A percentile compares a stretch with the other conserved stretches of the same genome.
Evolutionary conservation across 192 early-diverging fungal species (phyloP).

Genomic region (Rhizophagus sp.): DNA sequence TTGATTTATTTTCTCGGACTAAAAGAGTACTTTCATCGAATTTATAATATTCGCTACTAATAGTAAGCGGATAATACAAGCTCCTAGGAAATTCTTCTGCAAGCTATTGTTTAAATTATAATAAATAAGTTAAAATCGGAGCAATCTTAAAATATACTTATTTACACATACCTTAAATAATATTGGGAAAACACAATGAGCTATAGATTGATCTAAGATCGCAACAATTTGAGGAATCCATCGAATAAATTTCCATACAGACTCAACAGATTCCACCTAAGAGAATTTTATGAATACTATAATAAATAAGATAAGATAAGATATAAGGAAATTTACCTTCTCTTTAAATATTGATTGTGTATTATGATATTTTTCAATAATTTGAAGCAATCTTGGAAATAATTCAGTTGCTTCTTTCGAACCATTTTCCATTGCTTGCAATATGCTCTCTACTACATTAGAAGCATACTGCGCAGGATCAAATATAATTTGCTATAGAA

Average conservation of each 20-base stretch:
- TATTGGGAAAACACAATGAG: conserved; percentile 52
- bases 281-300: neutral
- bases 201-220: conserved; percentile 61
- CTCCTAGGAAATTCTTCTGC: conserved; percentile 65
- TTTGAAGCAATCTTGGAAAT: conserved; percentile 70
- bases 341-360: conserved; percentile 40
- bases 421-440: conserved; percentile 58
- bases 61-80: conserved; percentile 66
- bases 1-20: conserved; percentile 7
- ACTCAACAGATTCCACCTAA: conserved; percentile 41
- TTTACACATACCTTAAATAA: conserved; percentile 38
- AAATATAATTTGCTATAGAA: neutral
- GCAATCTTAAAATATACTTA: no score
- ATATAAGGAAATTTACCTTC: conserved; percentile 18
- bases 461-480: conserved; percentile 27
- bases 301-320: neutral
- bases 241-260: conserved; percentile 69
- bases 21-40: conserved; percentile 40
- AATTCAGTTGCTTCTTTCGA: conserved; percentile 56
- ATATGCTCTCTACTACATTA: conserved; percentile 46
- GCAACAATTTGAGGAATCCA: conserved; percentile 80
- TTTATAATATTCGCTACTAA: conserved; percentile 69
- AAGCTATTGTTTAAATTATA: conserved; percentile 43
- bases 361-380: conserved; percentile 56
- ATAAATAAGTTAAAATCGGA: neutral